phyloP scores from a whole-genome alignment of 768 basidiomycete species.

The Leucosporidium yakuticum region DNA sequence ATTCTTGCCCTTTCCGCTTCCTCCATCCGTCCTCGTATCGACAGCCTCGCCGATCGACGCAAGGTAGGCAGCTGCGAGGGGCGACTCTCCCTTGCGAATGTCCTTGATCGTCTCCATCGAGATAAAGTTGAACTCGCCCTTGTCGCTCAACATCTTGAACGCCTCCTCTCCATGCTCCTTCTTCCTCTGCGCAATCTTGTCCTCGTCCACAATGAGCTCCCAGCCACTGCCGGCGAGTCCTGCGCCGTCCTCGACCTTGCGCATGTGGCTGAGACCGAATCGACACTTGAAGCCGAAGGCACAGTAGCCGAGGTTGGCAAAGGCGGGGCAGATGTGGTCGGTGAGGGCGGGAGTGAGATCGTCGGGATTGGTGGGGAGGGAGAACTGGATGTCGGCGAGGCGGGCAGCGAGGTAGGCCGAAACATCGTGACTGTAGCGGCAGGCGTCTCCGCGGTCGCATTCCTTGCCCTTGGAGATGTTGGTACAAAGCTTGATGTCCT shows the following conservation, averaged over 20 bases:
- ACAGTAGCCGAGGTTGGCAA: conserved; percentile 65
- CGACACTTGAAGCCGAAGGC: conserved; percentile 84
- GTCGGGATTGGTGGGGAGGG: conserved; percentile 48
- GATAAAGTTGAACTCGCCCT: conserved; percentile 21
- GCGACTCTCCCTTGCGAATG: conserved; percentile 26
- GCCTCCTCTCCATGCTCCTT: conserved; percentile 56
- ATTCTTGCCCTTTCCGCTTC: neutral
- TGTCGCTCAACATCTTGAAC: conserved; percentile 59
- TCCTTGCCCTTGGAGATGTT: conserved; percentile 61
- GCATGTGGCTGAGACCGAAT: conserved; percentile 72
- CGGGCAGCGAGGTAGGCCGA: conserved; percentile 68
- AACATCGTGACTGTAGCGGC: conserved; percentile 74
- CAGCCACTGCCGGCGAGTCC: conserved; percentile 39
- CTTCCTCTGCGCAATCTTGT: conserved; percentile 51
- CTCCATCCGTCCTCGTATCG: conserved; percentile 22
- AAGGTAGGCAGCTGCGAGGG: conserved; percentile 21
- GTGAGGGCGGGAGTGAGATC: conserved; percentile 47
- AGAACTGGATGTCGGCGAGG: conserved; percentile 63
- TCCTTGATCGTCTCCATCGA: conserved; percentile 14
- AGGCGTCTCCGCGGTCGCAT: conserved; percentile 54
- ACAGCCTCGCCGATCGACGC: conserved; percentile 29
- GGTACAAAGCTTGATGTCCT: conserved; percentile 67
- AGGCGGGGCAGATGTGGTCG: conserved; percentile 59
- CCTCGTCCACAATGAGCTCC: conserved; percentile 53
- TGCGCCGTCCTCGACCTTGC: conserved; percentile 48